Evolutionary conservation across 371 early-diverging fungal genomes (phyloP).

Genomic region (Mortierella sp.): DNA sequence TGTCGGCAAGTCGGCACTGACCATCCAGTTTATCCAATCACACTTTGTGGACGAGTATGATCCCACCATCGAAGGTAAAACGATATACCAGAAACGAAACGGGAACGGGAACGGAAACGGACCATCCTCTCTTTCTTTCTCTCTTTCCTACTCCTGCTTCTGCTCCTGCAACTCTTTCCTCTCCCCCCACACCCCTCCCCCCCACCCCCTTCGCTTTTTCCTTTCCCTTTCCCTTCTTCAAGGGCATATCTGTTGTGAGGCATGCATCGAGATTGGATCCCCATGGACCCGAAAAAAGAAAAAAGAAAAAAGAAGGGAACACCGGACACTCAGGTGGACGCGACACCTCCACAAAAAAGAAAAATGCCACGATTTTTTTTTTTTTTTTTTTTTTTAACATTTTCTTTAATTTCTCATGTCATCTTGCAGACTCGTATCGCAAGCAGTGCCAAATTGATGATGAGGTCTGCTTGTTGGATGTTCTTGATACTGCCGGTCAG

Average conservation of each 20-base stretch:
- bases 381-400: not conserved
- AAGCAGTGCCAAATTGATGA: slow-evolving; percentile 85
- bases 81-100: slow-evolving; percentile 1
- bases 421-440: slow-evolving; percentile 80
- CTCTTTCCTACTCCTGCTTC: not conserved
- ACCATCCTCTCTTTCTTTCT: not conserved
- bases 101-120: not conserved
- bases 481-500: slow-evolving; percentile 90
- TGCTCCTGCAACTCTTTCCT: no score
- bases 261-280: not conserved
- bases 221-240: no score
- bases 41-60: slow-evolving; percentile 94
- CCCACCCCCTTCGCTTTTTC: no score
- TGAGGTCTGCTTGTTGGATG: slow-evolving; percentile 80
- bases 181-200: no score
- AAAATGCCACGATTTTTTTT: not conserved
- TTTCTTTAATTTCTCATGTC: not conserved
- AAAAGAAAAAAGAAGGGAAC: not conserved
- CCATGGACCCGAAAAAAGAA: slow-evolving; percentile 1
- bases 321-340: not conserved
- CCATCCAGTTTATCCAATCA: slow-evolving; percentile 91
- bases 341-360: not conserved
- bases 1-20: slow-evolving; percentile 88
- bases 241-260: not conserved
- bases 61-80: slow-evolving; percentile 89